Base-by-base conservation (phyloP, 306 rosid species). In the Urtica urens region DNA sequence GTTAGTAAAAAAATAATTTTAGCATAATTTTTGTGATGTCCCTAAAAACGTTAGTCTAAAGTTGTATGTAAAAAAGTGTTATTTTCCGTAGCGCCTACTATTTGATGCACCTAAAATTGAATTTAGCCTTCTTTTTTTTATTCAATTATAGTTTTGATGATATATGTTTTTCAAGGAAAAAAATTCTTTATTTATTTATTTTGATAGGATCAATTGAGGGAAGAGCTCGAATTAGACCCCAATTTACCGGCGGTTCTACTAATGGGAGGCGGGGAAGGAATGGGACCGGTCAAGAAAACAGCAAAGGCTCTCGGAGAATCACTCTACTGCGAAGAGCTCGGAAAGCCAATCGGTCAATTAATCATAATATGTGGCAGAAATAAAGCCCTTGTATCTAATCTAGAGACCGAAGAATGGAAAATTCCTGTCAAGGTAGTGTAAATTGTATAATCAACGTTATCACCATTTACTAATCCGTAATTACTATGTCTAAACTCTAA, bases 181-280 rank as follows among this genome's bases (percentile, higher is more conserved):
- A n/a, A n/a, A n/a, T n/a, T n/a, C n/a, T n/a, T n/a, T n/a, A n/a
- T n/a, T n/a, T n/a, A n/a, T n/a, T n/a, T n/a, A n/a, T n/a, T n/a
- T n/a, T n/a, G n/a, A 1, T 35, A 92, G 99, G 83, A 75, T 78
- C 61, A 82, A 67, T 45, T 85, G 44, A 82, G 96, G 55, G 76
- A 75, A 69, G 99, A 92, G 61, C 85, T 92, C 19, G 81, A 68
- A 49, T 73, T 92, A 86, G 94, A 92, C 63, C 79, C 74, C 11
- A 43, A 73, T 43, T 67, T 92, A 77, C 96, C 94, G 30, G 93
- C 96, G 10, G 99, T 82, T 57, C 78, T 92, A 70, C 68, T 92
- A 39, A 92, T 85, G 99, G 99, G 96, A 7, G 99, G 99, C 7
- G 99, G 96, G 18, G 99, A 92, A 78, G 99, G 99, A 59, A 85